Evolutionary conservation across 768 basidiomycete genomes (phyloP), one percentile per base, ranked within the genome.

Genomic region (Filobasidium wieringae): DNA sequence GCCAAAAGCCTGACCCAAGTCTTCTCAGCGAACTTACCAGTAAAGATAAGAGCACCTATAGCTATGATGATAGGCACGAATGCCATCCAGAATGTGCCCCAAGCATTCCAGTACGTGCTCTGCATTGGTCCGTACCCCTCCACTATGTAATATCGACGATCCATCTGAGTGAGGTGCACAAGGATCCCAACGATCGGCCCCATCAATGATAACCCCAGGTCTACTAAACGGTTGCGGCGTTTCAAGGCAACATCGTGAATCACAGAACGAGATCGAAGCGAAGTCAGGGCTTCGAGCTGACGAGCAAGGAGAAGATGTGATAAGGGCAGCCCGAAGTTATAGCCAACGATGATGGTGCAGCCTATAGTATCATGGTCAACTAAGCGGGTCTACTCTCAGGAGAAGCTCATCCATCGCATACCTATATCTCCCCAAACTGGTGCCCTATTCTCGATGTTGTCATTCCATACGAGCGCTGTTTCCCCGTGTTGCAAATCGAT

Each of bases 281-380:
- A 62, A 4, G 71, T 72, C 31, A 65, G 60, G 3, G 60, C 59
- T 57, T 72, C 71, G 49, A 72, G 66, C 53, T 69, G 68, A 33
- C 69, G 65, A 11, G 71, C 71, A 6, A 72, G 65, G 26, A 72
- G 30, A 12, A 72, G 57, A 51, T 72, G 71, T 12, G 71, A 61
- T 1, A 67, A 55, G 27, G 71, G 71, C 5, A 70, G 59, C 26
- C 64, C 71, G 51, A 63, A 72, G 63, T 72, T 72, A 65, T 72
- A 72, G 4, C 65, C 69, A 56, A 72, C 71, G 63, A 33, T 32
- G 12, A 57, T n/a, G 31, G 59, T 31, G 31, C 39, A 59, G 59
- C 47, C 53, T 54, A 14, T 6, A 15, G n/a, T 27, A 26, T n/a
- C 19, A n/a, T n/a, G n/a, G n/a, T n/a, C n/a, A n/a, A n/a, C n/a